phyloP scores from a whole-genome alignment of 169 alveolate genomes.

The Plasmodium fragile region DNA sequence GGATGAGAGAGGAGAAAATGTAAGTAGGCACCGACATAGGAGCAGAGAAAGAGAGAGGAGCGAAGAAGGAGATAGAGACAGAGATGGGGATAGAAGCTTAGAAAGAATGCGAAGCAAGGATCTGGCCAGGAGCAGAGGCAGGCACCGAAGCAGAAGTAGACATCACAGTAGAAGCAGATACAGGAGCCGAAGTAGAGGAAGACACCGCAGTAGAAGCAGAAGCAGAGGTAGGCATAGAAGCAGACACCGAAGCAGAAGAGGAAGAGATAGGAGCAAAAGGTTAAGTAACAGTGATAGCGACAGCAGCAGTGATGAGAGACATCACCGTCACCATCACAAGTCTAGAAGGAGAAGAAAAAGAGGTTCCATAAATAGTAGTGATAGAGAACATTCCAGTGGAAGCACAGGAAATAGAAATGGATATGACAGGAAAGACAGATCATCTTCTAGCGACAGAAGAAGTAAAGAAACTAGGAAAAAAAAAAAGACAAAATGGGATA shows the following conservation, averaged over 20 bases:
- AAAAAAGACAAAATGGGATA: conserved; percentile 74
- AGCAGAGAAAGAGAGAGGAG: background rate
- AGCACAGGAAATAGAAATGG: conserved; percentile 11
- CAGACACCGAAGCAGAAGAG: conserved; percentile 6
- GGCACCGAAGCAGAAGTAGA: conserved; percentile 18
- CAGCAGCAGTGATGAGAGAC: conserved; percentile 41
- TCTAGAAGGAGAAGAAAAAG: conserved; percentile 22
- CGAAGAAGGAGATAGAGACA: background rate
- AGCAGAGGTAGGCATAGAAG: conserved; percentile 11
- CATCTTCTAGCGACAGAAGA: conserved; percentile 23
- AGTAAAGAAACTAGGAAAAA: conserved; percentile 26
- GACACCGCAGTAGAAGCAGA: conserved; percentile 26
- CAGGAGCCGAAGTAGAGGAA: conserved; percentile 22
- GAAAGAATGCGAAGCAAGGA: conserved; percentile 49
- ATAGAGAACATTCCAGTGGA: conserved; percentile 28
- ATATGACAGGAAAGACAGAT: conserved; percentile 38
- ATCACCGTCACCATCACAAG: conserved; percentile 8
- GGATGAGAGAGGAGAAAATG: background rate
- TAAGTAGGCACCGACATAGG: conserved; percentile 16
- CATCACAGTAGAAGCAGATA: conserved; percentile 1
- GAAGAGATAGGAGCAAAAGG: conserved; percentile 41
- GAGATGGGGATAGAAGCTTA: conserved; percentile 10
- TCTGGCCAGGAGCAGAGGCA: background rate
- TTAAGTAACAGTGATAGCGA: conserved; percentile 13
- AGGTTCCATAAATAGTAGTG: conserved; percentile 36